Percentiles rank a stretch among this genome's conserved stretches.
Conservation (phyloP, 441 rosid genomes). For the Gossypium lobatum region DNA sequence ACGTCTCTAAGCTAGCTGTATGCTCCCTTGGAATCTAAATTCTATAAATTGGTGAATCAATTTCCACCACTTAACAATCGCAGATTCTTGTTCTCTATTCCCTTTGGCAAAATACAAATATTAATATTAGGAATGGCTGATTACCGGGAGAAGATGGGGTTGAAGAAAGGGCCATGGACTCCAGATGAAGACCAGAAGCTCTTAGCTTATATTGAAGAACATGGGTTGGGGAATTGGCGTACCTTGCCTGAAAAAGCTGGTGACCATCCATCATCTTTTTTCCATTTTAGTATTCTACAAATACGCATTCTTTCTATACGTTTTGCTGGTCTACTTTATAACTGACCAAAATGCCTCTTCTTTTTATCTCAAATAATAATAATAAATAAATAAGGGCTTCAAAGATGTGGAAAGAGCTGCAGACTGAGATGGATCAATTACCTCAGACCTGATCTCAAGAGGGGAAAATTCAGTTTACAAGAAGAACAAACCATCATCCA, state of each 20-base stretch:
- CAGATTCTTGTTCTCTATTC: background rate
- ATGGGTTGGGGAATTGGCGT: conserved; percentile 48
- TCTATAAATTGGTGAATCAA: background rate
- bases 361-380: background rate
- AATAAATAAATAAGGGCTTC: conserved; percentile 24
- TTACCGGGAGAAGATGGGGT: conserved; percentile 3
- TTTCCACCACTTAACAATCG: background rate
- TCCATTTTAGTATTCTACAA: too few species aligned
- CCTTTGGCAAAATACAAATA: background rate
- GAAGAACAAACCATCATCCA: conserved; percentile 51
- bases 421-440: conserved; percentile 48
- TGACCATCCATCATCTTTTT: background rate
- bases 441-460: conserved; percentile 43
- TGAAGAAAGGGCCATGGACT: conserved; percentile 22
- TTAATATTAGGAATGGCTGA: background rate
- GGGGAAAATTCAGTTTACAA: conserved; percentile 44
- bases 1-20: too few species aligned
- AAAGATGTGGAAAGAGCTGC: conserved; percentile 52
- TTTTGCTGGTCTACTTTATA: background rate
- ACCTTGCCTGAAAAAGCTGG: conserved; percentile 46
- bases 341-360: background rate
- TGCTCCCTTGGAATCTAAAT: too few species aligned
- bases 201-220: conserved; percentile 17
- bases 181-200: conserved; percentile 23
- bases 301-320: too few species aligned